Base-by-base conservation (phyloP, 2,329 filamentous ascomycete species). In the Colletotrichum eremochloae region DNA sequence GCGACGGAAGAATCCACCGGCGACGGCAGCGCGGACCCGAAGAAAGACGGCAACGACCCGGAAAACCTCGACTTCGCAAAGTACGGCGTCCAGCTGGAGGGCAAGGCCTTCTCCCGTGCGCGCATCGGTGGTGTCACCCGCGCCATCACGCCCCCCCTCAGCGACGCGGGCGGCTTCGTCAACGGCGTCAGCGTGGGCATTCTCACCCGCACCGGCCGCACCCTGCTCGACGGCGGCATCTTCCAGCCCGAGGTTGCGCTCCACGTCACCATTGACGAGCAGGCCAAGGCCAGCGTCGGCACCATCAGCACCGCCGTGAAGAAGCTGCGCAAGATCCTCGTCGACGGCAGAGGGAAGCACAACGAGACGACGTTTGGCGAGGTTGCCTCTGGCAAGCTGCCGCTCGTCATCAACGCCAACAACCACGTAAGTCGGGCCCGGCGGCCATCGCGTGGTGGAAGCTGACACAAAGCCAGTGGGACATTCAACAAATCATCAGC, bases 131-230 rank as follows among this genome's bases (percentile, higher is more conserved):
- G 85, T 24, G 79, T 86, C 24, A 86, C 84, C 5, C 79, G 79
- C 61, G 82, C 83, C 1, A 77, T 87, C 12, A 83, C 84, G 2
- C 76, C 82, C 6, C 85, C 84, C 2, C 36, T 79, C 6, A 63
- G 73, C 33, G 29, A 31, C n/a, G 40, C 12, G 6, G 77, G 71
- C 33, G 81, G 76, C 12, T 81, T 82, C 29, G 74, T 82, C 6
- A 77, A 76, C 7, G 85, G 84, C 20, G 81, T 86, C n/a, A 85
- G 82, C 69, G 80, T 80, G 0, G 83, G 82, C 6, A 79, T 86
- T 73, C 77, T 79, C 56, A 84, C 82, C 5, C 78, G 80, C 40
- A 79, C 77, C 29, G 79, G 80, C 52, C 80, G 81, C 20, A 81
- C 76, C 14, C 71, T 83, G n/a, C 75, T 84, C 8, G 76, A 85